Percentiles rank a stretch among this genome's conserved stretches.
phyloP scores from a whole-genome alignment of 768 basidiomycete genomes.

The Floccularia luteovirens region DNA sequence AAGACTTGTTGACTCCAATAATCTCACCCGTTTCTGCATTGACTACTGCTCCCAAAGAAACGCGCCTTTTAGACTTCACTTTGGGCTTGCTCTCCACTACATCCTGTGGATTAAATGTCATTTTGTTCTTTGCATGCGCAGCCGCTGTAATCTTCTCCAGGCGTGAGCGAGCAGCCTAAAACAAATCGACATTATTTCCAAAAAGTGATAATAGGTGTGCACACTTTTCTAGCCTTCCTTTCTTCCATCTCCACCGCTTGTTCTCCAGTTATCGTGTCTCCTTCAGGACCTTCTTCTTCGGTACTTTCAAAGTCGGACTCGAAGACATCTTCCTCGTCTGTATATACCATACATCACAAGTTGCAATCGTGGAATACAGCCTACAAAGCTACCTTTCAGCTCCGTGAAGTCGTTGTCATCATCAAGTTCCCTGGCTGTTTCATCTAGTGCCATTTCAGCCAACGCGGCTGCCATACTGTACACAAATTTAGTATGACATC shows the following conservation, averaged over 20 bases:
- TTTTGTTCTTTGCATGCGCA: constrained; percentile 59
- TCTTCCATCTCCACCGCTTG: constrained; percentile 55
- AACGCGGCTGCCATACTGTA: constrained; percentile 71
- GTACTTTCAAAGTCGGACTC: constrained; percentile 84
- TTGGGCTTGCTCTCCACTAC: constrained; percentile 16
- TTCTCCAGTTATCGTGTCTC: constrained; percentile 50
- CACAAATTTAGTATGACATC: neutral
- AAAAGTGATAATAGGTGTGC: neutral
- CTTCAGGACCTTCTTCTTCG: constrained; percentile 61
- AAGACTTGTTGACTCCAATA: constrained; percentile 21
- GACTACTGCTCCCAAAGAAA: constrained; percentile 46
- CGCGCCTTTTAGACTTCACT: constrained; percentile 31
- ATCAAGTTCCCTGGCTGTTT: constrained; percentile 49
- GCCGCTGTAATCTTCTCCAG: constrained; percentile 57
- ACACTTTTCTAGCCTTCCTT: constrained; percentile 39
- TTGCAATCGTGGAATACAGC: constrained; percentile 1
- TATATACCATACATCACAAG: constrained; percentile 7
- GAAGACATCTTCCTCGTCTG: constrained; percentile 79
- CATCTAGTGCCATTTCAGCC: constrained; percentile 60
- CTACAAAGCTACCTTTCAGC: constrained; percentile 41
- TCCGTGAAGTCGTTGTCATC: constrained; percentile 70
- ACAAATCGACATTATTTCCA: constrained; percentile 2
- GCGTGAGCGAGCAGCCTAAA: constrained; percentile 45
- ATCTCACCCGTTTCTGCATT: constrained; percentile 59
- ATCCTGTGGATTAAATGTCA: constrained; percentile 58